Evolutionary conservation across 352 stramenopile genomes (phyloP).

Genomic region (Pelagophyceae sp.): DNA sequence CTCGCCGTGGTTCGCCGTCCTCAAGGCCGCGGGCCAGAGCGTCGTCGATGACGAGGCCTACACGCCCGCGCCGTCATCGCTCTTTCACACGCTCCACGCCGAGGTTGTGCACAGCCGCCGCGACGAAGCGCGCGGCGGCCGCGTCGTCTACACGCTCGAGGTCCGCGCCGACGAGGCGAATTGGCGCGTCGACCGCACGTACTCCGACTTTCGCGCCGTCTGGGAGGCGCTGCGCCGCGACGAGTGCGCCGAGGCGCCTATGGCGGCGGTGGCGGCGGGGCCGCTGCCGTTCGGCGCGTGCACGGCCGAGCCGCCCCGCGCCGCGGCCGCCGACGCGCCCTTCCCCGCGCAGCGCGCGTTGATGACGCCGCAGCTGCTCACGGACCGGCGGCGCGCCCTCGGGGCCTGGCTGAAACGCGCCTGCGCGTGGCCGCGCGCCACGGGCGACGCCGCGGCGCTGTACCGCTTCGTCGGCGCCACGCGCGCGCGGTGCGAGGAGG

Average conservation of each 20-base stretch:
- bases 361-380: too few relatives aligned
- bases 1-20: not conserved
- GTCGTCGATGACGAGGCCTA: not conserved
- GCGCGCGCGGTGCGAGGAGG: not conserved
- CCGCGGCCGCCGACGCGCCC: not conserved
- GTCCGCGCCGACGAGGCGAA: not conserved
- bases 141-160: not conserved
- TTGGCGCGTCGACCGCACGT: conserved; percentile 3
- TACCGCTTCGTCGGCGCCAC: not conserved
- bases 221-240: not conserved
- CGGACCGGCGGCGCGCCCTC: not conserved
- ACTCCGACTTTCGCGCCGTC: not conserved
- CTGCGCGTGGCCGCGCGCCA: not conserved
- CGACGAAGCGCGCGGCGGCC: not conserved
- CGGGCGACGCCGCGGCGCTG: not conserved
- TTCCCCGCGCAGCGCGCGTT: not conserved
- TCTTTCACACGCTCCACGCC: too few relatives aligned
- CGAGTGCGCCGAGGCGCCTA: not conserved
- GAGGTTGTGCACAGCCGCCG: not conserved
- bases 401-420: not conserved
- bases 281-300: not conserved
- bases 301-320: not conserved
- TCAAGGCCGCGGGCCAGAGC: not conserved
- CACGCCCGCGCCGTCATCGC: not conserved
- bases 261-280: not conserved